Base-by-base conservation (phyloP, 2,329 filamentous ascomycete genomes). In the Teratosphaeria pseudoeucalypti region DNA sequence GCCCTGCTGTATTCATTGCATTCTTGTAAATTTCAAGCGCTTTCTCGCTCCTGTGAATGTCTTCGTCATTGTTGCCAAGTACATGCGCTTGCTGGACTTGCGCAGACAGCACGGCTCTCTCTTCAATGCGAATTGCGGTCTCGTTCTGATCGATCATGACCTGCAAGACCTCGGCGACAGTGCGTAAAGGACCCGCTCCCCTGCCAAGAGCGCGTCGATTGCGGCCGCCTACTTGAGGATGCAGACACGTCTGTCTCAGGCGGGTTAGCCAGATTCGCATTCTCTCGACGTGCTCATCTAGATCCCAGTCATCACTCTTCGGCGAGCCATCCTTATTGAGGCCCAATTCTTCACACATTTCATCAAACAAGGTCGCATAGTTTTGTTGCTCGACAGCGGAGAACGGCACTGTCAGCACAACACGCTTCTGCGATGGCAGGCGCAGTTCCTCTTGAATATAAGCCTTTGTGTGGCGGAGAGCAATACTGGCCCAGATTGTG, bases 131-230 rank as follows among this genome's bases (percentile, higher is more conserved):
- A 59, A 92, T 82, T 0, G 75, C 71, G 6, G 77, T 78, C 60
- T 92, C 88, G 52, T 87, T 91, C 68, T 92, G 86, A 58, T 96
- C 90, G 60, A 96, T 87, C 92, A 99, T 96, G 4, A 87, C 85
- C 64, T 90, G 86, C 11, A 99, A 78, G 1, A 97, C 92, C 72
- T 97, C 89, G 19, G 86, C 83, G 1, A 96, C 87, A 0, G 92
- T 95, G 12, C 89, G 82, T 64, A 96, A 79, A 0, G 89, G 86
- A 57, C 79, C 80, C 55, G 80, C 83, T 53, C 82, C 79, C 23
- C 73, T 70, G 1, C 86, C 86, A 6, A 89, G 74, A 0, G 82
- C 81, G 62, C 81, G 82, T 14, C 86, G 79, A 64, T 87, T 88
- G 34, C 82, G 82, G 10, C 80, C 80, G 19, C 88, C 88, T 52